Conservation (phyloP, 2,329 filamentous ascomycete genomes). For the Aspergillus caelatus region DNA sequence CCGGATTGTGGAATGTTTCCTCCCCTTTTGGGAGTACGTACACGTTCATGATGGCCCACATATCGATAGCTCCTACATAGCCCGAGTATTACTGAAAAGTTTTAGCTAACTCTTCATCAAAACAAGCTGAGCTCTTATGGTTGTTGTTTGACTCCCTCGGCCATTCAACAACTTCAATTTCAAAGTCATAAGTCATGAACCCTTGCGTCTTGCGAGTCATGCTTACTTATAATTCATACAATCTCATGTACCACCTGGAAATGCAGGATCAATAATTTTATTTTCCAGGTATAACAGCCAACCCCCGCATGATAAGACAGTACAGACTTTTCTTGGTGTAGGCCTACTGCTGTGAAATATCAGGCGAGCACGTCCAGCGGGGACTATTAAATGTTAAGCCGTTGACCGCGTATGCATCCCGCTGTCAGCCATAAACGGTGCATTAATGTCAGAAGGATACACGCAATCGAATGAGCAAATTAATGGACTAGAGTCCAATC, state of each 20-base stretch:
- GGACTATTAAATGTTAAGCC: not conserved
- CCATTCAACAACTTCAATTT: not conserved
- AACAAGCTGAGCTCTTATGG: not conserved
- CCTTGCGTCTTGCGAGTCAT: not conserved
- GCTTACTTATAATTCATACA: not conserved
- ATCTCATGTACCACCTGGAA: not conserved
- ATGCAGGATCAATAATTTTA: not conserved
- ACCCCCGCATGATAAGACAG: no score
- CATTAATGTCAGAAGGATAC: not conserved
- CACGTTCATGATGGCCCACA: not conserved
- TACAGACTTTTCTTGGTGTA: not conserved
- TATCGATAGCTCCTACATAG: not conserved
- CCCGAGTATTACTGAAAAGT: not conserved
- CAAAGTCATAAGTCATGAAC: not conserved
- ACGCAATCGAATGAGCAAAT: not conserved
- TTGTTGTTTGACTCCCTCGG: not conserved
- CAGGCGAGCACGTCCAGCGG: not conserved
- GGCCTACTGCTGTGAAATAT: not conserved
- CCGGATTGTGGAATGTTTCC: not conserved
- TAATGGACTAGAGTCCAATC: not conserved
- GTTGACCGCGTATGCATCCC: not conserved
- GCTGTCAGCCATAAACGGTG: no score
- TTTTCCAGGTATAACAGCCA: no score
- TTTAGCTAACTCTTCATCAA: not conserved
- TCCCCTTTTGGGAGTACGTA: not conserved